Evolutionary conservation across 1,139 yeast species (phyloP), one percentile per base, ranked within the genome.

Genomic region (Diutina rugosa): DNA sequence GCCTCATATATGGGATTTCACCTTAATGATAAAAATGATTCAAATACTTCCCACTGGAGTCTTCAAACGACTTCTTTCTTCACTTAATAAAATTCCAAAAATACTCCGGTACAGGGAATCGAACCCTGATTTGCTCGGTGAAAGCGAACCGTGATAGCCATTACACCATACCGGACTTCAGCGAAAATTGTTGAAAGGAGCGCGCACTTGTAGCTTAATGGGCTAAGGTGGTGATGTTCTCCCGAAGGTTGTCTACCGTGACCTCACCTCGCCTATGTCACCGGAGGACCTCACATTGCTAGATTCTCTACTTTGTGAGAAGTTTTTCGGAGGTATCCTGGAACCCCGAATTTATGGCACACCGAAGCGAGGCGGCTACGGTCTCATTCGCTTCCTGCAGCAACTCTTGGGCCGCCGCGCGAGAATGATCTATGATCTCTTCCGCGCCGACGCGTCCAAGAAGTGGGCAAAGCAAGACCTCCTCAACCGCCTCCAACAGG

Each of bases 31-130:
- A 21, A 21, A 21, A 21, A 3, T 21, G 2, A 21, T 21, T 21
- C 26, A 21, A 21, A 21, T 21, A 21, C 26, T 3, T 21, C 26
- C 4, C 26, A 21, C 2, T 21, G 26, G 26, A 21, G 26, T 21
- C 2, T 3, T 21, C 4, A 3, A 21, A 21, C 26, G 26, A 21
- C 26, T 2, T 21, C 26, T 4, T 2, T 21, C 3, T 4, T 21
- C 26, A 21, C 2, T 21, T 1, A 21, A 21, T 1, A 3, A 21
- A 21, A 21, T 21, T 21, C 2, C 26, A 61, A 59, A 47, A 26
- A 51, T 56, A 56, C 72, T 73, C 77, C 77, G 77, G 72, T 66
- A 69, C 77, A 71, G 78, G 76, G 78, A 73, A 71, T 73, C 74
- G 78, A 73, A 73, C 78, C 76, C 78, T 72, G 77, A 72, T 73